These are phyloP conservation scores for Anthracocystis setariae DNA, from an alignment of 1,284 basidiomycete species.

Conservation along the genomic window DNA sequence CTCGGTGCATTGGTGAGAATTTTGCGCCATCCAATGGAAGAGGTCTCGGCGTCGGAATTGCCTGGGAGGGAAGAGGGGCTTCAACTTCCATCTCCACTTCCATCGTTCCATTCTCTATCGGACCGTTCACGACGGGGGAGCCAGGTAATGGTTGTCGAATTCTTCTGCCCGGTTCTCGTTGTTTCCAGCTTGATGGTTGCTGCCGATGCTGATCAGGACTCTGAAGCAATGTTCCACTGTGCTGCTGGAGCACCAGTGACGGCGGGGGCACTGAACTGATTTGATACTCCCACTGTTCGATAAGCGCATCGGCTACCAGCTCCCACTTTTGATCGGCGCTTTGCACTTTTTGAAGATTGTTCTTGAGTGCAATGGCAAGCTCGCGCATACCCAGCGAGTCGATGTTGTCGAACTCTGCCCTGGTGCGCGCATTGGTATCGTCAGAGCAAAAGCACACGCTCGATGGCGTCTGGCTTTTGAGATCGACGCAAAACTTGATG, in stretches of 20 bases:
- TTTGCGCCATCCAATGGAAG: background rate
- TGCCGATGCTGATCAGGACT: background rate
- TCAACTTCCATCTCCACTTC: conserved; percentile 37
- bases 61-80: background rate
- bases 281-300: conserved; percentile 51
- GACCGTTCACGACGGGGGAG: background rate
- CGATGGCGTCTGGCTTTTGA: conserved; percentile 19
- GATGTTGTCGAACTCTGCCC: conserved; percentile 39
- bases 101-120: background rate
- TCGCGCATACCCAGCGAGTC: conserved; percentile 41
- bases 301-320: conserved; percentile 29
- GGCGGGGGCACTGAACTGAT: background rate
- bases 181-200: background rate
- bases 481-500: conserved; percentile 36
- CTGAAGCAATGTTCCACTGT: background rate
- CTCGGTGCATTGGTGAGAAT: background rate
- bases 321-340: conserved; percentile 26
- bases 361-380: conserved; percentile 22
- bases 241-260: too few relatives aligned
- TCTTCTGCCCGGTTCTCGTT: too few relatives aligned
- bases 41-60: background rate
- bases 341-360: conserved; percentile 13
- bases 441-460: conserved; percentile 43
- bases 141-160: too few relatives aligned
- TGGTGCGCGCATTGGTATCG: conserved; percentile 50